phyloP scores from a whole-genome alignment of 352 stramenopile genomes.

The Globisporangium irregulare region DNA sequence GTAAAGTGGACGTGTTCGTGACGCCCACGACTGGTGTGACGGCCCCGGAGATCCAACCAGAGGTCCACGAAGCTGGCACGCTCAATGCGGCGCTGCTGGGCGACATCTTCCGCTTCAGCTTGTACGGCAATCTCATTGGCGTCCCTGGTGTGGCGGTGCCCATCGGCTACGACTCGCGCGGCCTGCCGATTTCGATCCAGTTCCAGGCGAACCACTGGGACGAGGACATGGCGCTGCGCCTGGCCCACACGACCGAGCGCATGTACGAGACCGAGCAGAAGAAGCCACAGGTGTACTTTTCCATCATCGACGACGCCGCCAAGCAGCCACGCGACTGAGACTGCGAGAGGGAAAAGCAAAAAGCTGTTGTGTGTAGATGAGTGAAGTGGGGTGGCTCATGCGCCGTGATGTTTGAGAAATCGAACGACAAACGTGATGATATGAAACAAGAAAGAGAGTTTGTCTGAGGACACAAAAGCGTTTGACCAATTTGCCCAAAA shows the following conservation, averaged over 20 bases:
- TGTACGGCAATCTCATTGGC: slow-evolving; percentile 87
- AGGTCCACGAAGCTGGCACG: slow-evolving; percentile 43
- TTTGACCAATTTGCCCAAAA: not conserved
- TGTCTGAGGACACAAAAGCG: not conserved
- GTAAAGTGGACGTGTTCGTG: slow-evolving; percentile 88
- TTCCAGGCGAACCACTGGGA: slow-evolving; percentile 76
- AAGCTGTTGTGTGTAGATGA: not conserved
- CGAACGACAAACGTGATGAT: not conserved
- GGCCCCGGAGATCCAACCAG: slow-evolving; percentile 60
- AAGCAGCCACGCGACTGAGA: slow-evolving; percentile 17
- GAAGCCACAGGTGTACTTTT: slow-evolving; percentile 63
- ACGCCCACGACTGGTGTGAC: slow-evolving; percentile 78
- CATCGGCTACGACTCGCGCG: slow-evolving; percentile 58
- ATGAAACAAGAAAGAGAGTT: not conserved
- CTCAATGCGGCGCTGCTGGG: slow-evolving; percentile 55
- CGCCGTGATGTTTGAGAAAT: not conserved
- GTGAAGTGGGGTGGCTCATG: not conserved
- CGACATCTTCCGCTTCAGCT: slow-evolving; percentile 76
- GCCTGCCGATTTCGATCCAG: slow-evolving; percentile 77
- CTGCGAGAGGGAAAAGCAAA: not conserved
- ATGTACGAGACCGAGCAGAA: slow-evolving; percentile 39
- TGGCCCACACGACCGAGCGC: slow-evolving; percentile 55
- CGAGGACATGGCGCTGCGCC: slow-evolving; percentile 65
- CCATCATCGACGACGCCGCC: slow-evolving; percentile 49
- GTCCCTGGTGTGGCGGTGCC: slow-evolving; percentile 77